phyloP scores from a whole-genome alignment of 2,329 filamentous ascomycete species.

The Stemphylium beticola region DNA sequence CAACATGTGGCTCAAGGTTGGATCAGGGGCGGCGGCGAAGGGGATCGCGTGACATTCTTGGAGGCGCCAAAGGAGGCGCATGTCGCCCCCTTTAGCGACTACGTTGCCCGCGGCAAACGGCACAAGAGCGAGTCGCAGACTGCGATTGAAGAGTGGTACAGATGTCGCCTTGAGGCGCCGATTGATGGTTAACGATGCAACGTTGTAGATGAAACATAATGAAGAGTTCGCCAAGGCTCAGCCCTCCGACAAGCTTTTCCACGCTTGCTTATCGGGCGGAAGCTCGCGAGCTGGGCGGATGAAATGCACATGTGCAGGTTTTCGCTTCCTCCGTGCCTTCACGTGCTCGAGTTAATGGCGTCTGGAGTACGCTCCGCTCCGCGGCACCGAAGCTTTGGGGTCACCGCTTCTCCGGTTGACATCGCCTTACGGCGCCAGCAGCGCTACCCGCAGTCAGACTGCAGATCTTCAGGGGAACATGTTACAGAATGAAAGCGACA shows the following conservation, averaged over 20 bases:
- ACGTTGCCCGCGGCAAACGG: too few species aligned
- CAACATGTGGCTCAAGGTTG: too few species aligned
- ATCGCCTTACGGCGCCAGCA: too few species aligned
- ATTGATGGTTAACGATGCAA: too few species aligned
- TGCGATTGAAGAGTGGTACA: too few species aligned
- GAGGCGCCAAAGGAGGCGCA: too few species aligned
- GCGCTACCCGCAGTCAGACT: background rate
- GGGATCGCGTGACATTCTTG: too few species aligned
- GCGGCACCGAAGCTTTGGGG: background rate
- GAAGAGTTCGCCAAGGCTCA: slow-evolving; percentile 13
- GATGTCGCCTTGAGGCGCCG: too few species aligned
- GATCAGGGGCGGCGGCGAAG: too few species aligned
- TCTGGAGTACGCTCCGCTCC: background rate
- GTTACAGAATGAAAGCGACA: background rate
- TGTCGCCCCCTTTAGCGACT: too few species aligned
- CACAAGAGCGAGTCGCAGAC: too few species aligned
- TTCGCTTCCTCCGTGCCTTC: background rate
- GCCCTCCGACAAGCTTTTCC: slow-evolving; percentile 16
- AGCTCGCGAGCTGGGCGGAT: background rate
- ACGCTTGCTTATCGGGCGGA: slow-evolving; percentile 15
- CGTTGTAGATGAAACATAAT: slow-evolving; percentile 1
- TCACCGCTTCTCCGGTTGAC: too few species aligned
- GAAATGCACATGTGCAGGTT: background rate
- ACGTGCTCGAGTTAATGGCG: background rate
- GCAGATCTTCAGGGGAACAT: background rate